Percentiles rank a stretch among this genome's conserved stretches.
phyloP scores from a whole-genome alignment of 2,329 filamentous ascomycete genomes.

The Fusarium concolor region DNA sequence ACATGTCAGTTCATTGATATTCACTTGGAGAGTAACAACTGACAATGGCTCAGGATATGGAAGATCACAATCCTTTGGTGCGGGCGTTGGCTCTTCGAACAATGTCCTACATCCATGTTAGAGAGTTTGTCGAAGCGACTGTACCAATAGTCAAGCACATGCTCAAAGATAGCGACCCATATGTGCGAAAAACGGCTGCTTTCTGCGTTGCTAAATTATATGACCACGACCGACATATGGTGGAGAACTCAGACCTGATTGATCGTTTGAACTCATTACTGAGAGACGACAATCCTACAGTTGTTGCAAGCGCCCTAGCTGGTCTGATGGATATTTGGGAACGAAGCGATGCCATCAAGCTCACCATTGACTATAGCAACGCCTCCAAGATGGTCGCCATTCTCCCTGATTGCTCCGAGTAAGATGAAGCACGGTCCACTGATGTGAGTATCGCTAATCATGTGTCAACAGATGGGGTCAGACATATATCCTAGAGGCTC shows the following conservation, averaged over 20 bases:
- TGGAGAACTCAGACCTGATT: conserved; percentile 92
- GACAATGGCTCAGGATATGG: conserved; percentile 78
- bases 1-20: conserved; percentile 64
- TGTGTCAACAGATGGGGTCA: conserved; percentile 83
- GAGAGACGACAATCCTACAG: conserved; percentile 95
- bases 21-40: conserved; percentile 10
- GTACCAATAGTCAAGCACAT: conserved; percentile 85
- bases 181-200: conserved; percentile 96
- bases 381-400: conserved; percentile 99
- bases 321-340: conserved; percentile 98
- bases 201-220: conserved; percentile 98
- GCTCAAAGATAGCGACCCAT: conserved; percentile 88
- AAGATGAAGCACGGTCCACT: conserved; percentile 54
- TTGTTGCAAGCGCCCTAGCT: conserved; percentile 93
- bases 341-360: conserved; percentile 94
- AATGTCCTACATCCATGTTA: conserved; percentile 97
- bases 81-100: conserved; percentile 92
- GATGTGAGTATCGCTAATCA: conserved; percentile 20
- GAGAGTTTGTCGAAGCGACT: conserved; percentile 93
- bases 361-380: conserved; percentile 97
- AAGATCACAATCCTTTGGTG: conserved; percentile 91
- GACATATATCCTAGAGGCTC: conserved; percentile 95
- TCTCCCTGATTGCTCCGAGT: conserved; percentile 96
- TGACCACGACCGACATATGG: conserved; percentile 91
- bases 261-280: conserved; percentile 90